Base-by-base conservation (phyloP, 768 basidiomycete species). In the Clathrus columnatus region DNA sequence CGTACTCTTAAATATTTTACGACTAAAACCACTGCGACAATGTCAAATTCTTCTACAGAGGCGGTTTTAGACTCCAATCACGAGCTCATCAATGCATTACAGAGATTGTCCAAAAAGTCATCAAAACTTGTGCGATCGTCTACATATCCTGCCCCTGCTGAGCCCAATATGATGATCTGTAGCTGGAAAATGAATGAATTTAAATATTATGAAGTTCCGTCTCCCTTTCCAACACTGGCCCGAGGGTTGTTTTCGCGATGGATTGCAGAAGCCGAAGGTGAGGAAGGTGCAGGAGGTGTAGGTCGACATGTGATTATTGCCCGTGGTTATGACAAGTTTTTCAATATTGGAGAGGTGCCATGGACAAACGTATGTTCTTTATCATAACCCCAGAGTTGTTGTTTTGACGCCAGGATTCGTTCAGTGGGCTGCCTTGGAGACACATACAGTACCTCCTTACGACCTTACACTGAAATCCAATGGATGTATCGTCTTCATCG, bases 111-210 rank as follows among this genome's bases (percentile, higher is more conserved):
- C 5, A 71, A 74, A 36, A 76, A 73, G 50, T 74, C 73, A 0
- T 77, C 81, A 2, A 87, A 84, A 65, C 81, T 91, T 49, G 77
- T 91, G 53, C 77, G 75, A 47, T 81, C 81, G 2, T 73, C 77
- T 0, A 62, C 68, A 1, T 84, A 87, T 63, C 43, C 67, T 1
- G 82, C 79, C 0, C 82, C 86, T 0, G 79, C 78, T 1, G 79
- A 80, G 56, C 74, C 80, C 1, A 60, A 67, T 1, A 73, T 83
- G 61, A 63, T 67, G 3, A 71, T 97, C 27, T 76, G 81, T 2
- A 91, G 88, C 70, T 97, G 95, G 95, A 95, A 92, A 74, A 92
- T 98, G 91, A 88, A 91, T 69, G 96, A 98, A 68, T 91, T 84
- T 75, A 91, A 91, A 66, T 97, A 95, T 70, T 87, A 90, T 57